Percentiles rank a stretch among this genome's conserved stretches.
These are phyloP conservation scores for Phytophthora boehmeriae DNA, from an alignment of 352 stramenopile genomes.

Conservation along the genomic window DNA sequence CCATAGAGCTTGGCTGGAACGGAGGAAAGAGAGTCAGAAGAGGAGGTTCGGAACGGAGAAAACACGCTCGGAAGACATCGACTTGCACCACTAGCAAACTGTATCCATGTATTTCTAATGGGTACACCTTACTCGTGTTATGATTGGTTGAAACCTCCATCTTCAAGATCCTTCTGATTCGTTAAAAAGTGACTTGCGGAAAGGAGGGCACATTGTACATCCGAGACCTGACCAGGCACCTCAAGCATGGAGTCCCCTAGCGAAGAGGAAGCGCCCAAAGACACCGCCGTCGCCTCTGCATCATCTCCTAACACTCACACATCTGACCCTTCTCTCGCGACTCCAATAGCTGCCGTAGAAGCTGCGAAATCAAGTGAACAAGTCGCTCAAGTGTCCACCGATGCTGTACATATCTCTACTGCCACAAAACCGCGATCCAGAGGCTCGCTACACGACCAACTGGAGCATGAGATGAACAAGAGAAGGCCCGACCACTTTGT, in stretches of 20 bases:
- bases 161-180: neutral
- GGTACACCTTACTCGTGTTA: neutral
- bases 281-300: neutral
- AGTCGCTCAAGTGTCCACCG: neutral
- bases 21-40: too few species aligned
- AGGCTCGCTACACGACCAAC: conserved; percentile 34
- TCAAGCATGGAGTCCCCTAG: conserved; percentile 18
- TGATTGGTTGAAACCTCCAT: neutral
- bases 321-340: neutral
- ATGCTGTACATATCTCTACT: neutral
- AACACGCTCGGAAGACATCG: too few species aligned
- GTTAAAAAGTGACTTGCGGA: conserved; percentile 1
- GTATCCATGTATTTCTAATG: conserved; percentile 2
- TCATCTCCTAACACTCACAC: neutral
- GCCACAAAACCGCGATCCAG: conserved; percentile 4
- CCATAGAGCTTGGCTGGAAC: too few species aligned
- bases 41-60: too few species aligned
- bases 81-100: neutral
- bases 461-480: conserved; percentile 73
- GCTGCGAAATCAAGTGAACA: conserved; percentile 1
- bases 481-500: conserved; percentile 75
- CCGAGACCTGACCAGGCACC: conserved; percentile 9
- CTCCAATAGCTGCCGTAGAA: conserved; percentile 1
- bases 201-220: conserved; percentile 1
- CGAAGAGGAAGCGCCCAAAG: neutral